These are phyloP conservation scores for Plasmodium cynomolgi DNA, from an alignment of 169 alveolate genomes.

Conservation along the genomic window DNA sequence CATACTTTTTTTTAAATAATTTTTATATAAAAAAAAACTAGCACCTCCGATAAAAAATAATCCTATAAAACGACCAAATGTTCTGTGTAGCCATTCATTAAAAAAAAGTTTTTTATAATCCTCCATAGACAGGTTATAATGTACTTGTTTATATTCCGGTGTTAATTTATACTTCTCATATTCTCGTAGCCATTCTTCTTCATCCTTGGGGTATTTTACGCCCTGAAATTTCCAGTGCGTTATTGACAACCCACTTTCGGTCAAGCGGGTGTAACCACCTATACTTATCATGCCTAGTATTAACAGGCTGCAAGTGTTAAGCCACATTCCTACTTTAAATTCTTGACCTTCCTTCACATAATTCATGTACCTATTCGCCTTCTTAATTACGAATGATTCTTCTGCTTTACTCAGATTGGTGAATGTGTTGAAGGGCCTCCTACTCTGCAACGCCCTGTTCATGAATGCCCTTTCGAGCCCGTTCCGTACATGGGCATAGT, in stretches of 20 bases:
- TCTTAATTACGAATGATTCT: constrained; percentile 32
- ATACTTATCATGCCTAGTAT: constrained; percentile 86
- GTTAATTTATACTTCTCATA: constrained; percentile 86
- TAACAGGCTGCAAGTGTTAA: constrained; percentile 76
- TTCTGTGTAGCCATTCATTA: constrained; percentile 93
- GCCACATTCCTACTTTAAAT: constrained; percentile 70
- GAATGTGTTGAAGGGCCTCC: constrained; percentile 15
- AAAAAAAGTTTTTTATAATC: constrained; percentile 90
- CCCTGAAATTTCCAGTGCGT: constrained; percentile 92
- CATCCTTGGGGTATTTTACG: constrained; percentile 83
- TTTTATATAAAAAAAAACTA: constrained; percentile 80
- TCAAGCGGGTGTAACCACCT: constrained; percentile 93
- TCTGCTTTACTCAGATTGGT: constrained; percentile 28
- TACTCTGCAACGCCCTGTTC: background rate
- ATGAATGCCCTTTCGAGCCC: background rate
- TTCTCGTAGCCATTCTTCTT: constrained; percentile 91
- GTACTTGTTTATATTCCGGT: constrained; percentile 91
- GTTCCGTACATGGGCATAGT: constrained; percentile 8
- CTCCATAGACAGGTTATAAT: constrained; percentile 88
- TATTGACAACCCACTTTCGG: constrained; percentile 93
- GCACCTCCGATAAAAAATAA: constrained; percentile 85
- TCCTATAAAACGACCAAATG: constrained; percentile 90
- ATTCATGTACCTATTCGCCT: constrained; percentile 31
- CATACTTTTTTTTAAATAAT: constrained; percentile 79
- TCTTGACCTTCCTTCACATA: constrained; percentile 71